These are phyloP conservation scores for Moniliophthora roreri DNA, from an alignment of 1,284 basidiomycete species.

Conservation along the genomic window DNA sequence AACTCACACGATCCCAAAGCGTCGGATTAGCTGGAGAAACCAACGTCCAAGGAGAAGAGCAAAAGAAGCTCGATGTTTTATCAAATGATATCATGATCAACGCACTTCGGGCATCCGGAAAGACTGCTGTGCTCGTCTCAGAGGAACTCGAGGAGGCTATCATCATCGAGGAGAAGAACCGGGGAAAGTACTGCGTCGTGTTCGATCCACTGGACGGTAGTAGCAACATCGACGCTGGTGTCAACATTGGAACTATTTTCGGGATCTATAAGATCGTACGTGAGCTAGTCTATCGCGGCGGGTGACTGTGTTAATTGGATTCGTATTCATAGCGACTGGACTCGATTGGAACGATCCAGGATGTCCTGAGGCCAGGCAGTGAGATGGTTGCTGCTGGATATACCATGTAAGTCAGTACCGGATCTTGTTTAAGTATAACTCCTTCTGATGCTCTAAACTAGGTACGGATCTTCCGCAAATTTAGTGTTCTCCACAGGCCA, in stretches of 20 bases:
- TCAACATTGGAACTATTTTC: constrained; percentile 99
- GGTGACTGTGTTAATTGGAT: constrained; percentile 3
- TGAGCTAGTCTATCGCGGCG: too few species aligned
- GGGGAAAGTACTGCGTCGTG: constrained; percentile 93
- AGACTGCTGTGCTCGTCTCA: constrained; percentile 94
- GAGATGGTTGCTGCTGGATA: constrained; percentile 99
- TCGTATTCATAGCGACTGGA: constrained; percentile 56
- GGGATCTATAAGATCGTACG: constrained; percentile 92
- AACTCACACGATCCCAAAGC: constrained; percentile 37
- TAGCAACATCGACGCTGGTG: constrained; percentile 99
- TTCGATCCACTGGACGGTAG: constrained; percentile 99
- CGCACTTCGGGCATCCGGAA: constrained; percentile 89
- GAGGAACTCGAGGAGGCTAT: constrained; percentile 95
- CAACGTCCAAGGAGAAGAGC: constrained; percentile 98
- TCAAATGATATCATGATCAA: constrained; percentile 99
- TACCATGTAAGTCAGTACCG: constrained; percentile 68
- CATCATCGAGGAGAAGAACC: constrained; percentile 78
- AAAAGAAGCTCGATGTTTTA: constrained; percentile 98
- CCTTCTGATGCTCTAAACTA: constrained; percentile 27
- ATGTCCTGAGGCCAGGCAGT: constrained; percentile 92
- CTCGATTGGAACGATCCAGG: constrained; percentile 76
- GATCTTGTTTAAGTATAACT: constrained; percentile 13
- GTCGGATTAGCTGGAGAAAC: constrained; percentile 95
- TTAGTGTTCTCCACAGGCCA: constrained; percentile 93
- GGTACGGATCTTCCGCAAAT: constrained; percentile 99